Conservation (phyloP, 2,329 filamentous ascomycete genomes). For the Emergomyces orientalis region DNA sequence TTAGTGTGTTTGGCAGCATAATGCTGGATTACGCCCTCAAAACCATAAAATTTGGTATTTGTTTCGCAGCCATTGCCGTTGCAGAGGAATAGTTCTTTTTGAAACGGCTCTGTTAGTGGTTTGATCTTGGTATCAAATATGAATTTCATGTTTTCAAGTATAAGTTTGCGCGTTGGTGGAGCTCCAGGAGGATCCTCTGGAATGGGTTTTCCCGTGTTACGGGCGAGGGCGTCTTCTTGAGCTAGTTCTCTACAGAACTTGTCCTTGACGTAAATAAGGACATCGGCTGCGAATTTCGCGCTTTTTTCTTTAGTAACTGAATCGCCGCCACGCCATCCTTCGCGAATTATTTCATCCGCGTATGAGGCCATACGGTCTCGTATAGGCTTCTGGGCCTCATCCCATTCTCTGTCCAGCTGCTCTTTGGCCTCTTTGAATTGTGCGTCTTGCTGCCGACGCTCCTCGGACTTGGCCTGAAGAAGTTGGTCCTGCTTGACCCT, state of each 20-base stretch:
- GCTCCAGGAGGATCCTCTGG: conserved; percentile 43
- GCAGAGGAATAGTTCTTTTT: conserved; percentile 69
- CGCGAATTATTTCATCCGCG: conserved; percentile 60
- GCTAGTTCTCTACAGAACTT: conserved; percentile 56
- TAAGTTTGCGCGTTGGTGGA: conserved; percentile 53
- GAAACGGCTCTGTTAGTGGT: conserved; percentile 54
- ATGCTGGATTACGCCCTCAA: conserved; percentile 73
- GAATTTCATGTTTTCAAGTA: conserved; percentile 80
- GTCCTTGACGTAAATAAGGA: conserved; percentile 57
- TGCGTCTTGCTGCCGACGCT: conserved; percentile 40
- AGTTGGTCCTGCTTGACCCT: conserved; percentile 41
- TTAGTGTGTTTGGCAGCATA: conserved; percentile 73
- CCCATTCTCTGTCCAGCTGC: conserved; percentile 58
- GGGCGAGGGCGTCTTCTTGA: conserved; percentile 43
- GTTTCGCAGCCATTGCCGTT: conserved; percentile 50
- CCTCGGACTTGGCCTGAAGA: conserved; percentile 39
- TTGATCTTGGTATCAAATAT: conserved; percentile 70
- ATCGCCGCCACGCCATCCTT: conserved; percentile 55
- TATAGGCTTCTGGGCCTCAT: conserved; percentile 58
- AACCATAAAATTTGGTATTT: conserved; percentile 59
- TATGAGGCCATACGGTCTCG: conserved; percentile 55
- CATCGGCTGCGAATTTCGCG: conserved; percentile 61
- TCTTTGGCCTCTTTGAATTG: conserved; percentile 48
- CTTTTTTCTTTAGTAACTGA: conserved; percentile 55
- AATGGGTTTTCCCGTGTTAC: conserved; percentile 39